Evolutionary conservation across 768 basidiomycete species (phyloP).

Genomic region (Tylopilus rubrobrunneus): DNA sequence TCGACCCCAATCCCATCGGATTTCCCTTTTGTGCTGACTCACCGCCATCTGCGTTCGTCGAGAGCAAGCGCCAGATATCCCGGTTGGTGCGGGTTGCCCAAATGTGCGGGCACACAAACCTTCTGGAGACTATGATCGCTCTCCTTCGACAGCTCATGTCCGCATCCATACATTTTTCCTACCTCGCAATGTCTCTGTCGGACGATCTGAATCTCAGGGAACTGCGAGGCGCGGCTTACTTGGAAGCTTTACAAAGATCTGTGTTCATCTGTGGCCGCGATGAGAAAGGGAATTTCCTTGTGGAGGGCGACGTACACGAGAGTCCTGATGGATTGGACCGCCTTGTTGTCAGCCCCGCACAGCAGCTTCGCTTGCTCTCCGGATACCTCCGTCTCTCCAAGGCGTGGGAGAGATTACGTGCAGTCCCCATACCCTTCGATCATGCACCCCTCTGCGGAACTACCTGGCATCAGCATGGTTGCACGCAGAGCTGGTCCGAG

Average conservation of each 20-base stretch:
- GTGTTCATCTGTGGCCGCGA: constrained; percentile 25
- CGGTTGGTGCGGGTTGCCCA: constrained; percentile 64
- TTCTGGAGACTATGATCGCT: constrained; percentile 57
- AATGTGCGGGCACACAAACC: constrained; percentile 56
- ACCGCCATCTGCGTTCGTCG: constrained; percentile 35
- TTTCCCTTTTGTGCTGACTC: constrained; percentile 21
- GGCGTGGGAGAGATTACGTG: constrained; percentile 63
- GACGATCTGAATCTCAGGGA: constrained; percentile 63
- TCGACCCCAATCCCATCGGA: constrained; percentile 37
- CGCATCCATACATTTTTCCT: constrained; percentile 60
- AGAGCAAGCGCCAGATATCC: constrained; percentile 48
- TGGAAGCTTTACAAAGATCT: constrained; percentile 69
- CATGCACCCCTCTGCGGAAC: constrained; percentile 61
- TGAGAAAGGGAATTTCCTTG: constrained; percentile 10
- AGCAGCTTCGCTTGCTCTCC: constrained; percentile 62
- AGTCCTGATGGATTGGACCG: constrained; percentile 39
- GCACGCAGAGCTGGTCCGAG: constrained; percentile 69
- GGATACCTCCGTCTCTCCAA: constrained; percentile 67
- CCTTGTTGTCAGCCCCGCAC: constrained; percentile 51
- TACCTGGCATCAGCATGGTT: constrained; percentile 71
- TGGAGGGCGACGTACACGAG: constrained; percentile 32
- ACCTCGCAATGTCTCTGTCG: constrained; percentile 68
- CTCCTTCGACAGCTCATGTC: constrained; percentile 61
- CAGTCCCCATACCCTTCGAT: constrained; percentile 55
- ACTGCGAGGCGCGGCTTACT: constrained; percentile 62